Conservation (phyloP, 2,329 filamentous ascomycete species). For the Curvularia sp. region DNA sequence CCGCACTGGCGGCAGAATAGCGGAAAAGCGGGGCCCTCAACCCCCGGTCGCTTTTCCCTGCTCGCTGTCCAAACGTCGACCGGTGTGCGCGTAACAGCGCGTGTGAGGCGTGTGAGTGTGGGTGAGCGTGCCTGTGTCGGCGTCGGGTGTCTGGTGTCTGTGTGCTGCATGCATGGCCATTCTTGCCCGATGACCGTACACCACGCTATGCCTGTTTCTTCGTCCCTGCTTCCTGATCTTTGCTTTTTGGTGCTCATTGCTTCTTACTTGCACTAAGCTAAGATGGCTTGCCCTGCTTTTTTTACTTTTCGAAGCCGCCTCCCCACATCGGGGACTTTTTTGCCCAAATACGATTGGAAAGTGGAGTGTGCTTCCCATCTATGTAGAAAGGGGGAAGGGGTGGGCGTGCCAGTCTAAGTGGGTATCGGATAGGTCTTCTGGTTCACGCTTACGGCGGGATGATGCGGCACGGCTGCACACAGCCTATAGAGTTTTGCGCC, state of each 20-base stretch:
- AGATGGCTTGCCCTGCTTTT: no score
- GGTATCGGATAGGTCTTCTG: slow-evolving; percentile 10
- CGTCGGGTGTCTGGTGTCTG: not conserved
- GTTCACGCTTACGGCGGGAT: slow-evolving; percentile 3
- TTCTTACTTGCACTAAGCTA: not conserved
- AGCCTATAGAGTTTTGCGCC: slow-evolving; percentile 4
- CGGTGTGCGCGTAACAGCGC: slow-evolving; percentile 1
- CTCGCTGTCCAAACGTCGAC: slow-evolving; percentile 9
- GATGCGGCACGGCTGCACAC: slow-evolving; percentile 6
- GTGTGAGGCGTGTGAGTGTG: not conserved
- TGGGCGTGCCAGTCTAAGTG: slow-evolving; percentile 1
- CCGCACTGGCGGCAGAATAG: slow-evolving; percentile 15
- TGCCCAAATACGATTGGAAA: not conserved
- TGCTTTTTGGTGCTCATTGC: not conserved
- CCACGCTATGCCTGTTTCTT: not conserved
- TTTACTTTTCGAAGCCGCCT: not conserved
- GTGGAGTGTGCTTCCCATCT: not conserved
- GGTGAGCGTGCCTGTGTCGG: not conserved
- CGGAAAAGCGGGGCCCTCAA: not conserved
- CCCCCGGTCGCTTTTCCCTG: not conserved
- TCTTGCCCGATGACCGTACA: not conserved
- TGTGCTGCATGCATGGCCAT: not conserved
- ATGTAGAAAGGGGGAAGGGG: not conserved
- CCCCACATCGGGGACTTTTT: not conserved
- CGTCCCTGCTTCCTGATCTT: not conserved